A percentile compares a stretch with the other conserved stretches of the same genome.
These are phyloP conservation scores for Spergularia azorica DNA, from an alignment of 179 eudicot species.

Conservation along the genomic window DNA sequence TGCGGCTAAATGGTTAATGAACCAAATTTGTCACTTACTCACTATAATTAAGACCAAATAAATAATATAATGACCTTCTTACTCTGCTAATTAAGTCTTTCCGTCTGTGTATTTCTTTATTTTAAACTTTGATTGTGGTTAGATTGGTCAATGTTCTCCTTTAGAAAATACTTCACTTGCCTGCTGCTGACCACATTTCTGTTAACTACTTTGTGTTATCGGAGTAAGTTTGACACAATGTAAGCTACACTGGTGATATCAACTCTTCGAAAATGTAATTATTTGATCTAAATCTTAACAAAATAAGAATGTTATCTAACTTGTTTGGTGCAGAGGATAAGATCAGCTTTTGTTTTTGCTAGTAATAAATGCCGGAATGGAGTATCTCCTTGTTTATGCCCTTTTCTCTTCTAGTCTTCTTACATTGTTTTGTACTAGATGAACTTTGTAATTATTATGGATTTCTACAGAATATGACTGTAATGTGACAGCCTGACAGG, in stretches of 20 bases:
- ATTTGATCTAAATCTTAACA: not conserved
- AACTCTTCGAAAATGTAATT: not conserved
- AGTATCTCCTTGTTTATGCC: too few species aligned
- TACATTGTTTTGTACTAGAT: too few species aligned
- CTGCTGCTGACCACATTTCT: not conserved
- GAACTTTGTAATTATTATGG: too few species aligned
- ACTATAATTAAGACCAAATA: not conserved
- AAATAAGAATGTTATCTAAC: not conserved
- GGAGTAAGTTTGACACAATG: not conserved
- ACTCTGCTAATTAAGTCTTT: not conserved
- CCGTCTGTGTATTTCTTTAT: not conserved
- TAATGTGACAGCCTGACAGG: not conserved
- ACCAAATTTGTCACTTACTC: not conserved
- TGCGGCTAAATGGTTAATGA: not conserved
- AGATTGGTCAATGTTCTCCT: slow-evolving; percentile 8
- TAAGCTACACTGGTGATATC: not conserved
- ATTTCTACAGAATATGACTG: not conserved
- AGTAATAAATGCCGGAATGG: too few species aligned
- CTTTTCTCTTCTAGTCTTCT: too few species aligned
- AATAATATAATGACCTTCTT: not conserved
- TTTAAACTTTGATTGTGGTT: too few species aligned
- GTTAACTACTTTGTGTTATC: not conserved
- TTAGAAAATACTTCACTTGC: too few species aligned
- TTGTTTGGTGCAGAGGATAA: too few species aligned
- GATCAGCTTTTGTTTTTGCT: too few species aligned